Evolutionary conservation across 208 protist species (phyloP), one percentile per base, ranked within the genome.

Genomic region (Trypanosoma boissoni): DNA sequence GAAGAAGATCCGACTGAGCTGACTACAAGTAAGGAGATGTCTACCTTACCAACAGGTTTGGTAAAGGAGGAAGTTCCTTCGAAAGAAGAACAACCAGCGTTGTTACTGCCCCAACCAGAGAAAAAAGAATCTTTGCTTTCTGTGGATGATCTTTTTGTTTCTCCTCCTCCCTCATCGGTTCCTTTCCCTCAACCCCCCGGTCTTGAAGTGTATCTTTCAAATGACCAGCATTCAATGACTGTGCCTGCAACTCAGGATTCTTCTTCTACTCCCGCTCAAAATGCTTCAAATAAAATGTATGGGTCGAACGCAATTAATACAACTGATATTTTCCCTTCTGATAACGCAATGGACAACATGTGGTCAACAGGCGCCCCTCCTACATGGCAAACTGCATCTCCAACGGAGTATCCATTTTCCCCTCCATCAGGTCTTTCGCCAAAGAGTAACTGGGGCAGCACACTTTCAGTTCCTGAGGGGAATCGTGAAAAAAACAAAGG

Each of bases 291-390:
- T 41, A 48, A 52, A n/a, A 10, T 23, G 21, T 12, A 6, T 64
- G 0, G 32, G 10, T 14, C 8, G 44, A 39, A 36, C 14, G 14
- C 41, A 6, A 39, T 16, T 12, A 12, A 6, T 39, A 39, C 34
- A 39, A 12, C 8, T 6, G 34, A 39, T 39, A 6, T 12, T 6
- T 39, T 39, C 12, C 12, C 12, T 39, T 39, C 34, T 39, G 12
- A 39, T 12, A 39, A 39, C 0, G 3, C n/a, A 41, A 0, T 51
- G 41, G 55, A 61, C 49, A 52, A 58, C 32, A 39, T 21, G 14
- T 71, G 64, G 64, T 71, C 64, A 39, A 50, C 64, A 27, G 64
- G 64, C 4, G 64, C 64, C 31, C 64, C 64, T 9, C 27, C 43
- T 24, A 49, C 46, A 9, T 70, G 54, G 41, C 43, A 58, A 45